Evolutionary conservation across 768 basidiomycete species (phyloP).

Genomic region (Lactarius evosmus): DNA sequence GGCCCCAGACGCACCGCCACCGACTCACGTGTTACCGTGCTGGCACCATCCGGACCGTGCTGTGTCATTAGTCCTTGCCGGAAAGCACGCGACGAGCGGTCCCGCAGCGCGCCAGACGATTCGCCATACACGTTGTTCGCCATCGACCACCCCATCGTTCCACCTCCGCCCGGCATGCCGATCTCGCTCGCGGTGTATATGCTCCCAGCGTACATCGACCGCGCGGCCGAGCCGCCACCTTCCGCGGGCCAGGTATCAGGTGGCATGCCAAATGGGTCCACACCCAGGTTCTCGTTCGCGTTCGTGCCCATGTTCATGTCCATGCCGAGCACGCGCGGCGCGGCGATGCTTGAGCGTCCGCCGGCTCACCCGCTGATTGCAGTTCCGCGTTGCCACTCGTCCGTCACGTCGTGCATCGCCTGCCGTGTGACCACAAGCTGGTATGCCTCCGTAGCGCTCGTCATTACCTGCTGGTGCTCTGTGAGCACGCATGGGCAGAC

Average conservation of each 20-base stretch:
- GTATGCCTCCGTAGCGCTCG: constrained; percentile 83
- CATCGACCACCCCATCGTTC: constrained; percentile 35
- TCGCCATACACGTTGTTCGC: constrained; percentile 73
- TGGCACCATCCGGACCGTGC: constrained; percentile 5
- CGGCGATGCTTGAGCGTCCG: constrained; percentile 30
- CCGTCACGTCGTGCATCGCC: constrained; percentile 79
- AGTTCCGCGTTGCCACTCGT: constrained; percentile 86
- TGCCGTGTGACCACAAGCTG: constrained; percentile 90
- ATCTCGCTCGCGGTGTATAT: too few species aligned
- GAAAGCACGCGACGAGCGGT: constrained; percentile 31
- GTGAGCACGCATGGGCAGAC: constrained; percentile 37
- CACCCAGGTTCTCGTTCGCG: constrained; percentile 27
- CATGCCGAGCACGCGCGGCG: constrained; percentile 37
- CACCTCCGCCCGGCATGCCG: neutral
- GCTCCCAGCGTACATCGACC: constrained; percentile 51
- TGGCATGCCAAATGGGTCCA: constrained; percentile 25
- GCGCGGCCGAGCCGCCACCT: constrained; percentile 35
- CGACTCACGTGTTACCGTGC: neutral
- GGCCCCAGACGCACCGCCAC: constrained; percentile 22
- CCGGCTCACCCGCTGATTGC: constrained; percentile 36
- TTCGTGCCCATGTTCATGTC: constrained; percentile 32
- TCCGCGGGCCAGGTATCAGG: constrained; percentile 39
- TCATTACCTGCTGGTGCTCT: constrained; percentile 86
- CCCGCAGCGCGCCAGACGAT: constrained; percentile 29
- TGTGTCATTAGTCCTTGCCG: constrained; percentile 17